These are phyloP conservation scores for Pichia norvegensis DNA, from an alignment of 1,139 yeast species.

Conservation along the genomic window DNA sequence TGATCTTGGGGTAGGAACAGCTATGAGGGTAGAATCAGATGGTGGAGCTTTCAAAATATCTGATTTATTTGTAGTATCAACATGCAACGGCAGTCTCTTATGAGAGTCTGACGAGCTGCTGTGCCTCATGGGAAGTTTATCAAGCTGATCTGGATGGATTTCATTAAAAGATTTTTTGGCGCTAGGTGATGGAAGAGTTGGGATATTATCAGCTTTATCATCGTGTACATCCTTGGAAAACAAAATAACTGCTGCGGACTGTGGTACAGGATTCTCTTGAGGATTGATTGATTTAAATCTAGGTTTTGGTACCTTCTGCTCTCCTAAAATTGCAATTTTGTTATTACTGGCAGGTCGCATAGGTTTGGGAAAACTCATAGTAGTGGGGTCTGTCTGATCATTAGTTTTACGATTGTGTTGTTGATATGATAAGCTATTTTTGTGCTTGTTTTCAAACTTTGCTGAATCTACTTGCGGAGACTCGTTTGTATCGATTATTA, in stretches of 20 bases:
- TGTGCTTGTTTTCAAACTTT: background rate
- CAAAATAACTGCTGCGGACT: constrained; percentile 25
- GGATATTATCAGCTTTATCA: constrained; percentile 1
- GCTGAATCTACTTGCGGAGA: constrained; percentile 4
- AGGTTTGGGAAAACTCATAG: background rate
- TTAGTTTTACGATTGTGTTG: background rate
- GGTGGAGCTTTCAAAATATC: background rate
- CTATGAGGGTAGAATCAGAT: background rate
- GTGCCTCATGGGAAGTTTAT: background rate
- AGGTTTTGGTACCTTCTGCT: constrained; percentile 25
- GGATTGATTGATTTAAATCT: constrained; percentile 13
- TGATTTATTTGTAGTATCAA: constrained; percentile 4
- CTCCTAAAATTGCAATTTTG: constrained; percentile 25
- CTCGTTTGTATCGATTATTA: constrained; percentile 38
- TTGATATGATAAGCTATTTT: background rate
- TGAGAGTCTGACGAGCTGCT: constrained; percentile 3
- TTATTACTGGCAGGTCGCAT: background rate
- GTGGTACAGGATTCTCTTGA: constrained; percentile 10
- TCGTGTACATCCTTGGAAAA: constrained; percentile 23
- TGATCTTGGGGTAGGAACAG: constrained; percentile 7
- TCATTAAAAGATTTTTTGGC: background rate
- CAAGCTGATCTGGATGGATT: background rate
- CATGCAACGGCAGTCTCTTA: constrained; percentile 4
- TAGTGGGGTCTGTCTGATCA: constrained; percentile 2
- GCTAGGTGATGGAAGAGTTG: constrained; percentile 9